Conservation (phyloP, 371 early-diverging fungal species). For the Lichtheimia hyalospora region DNA sequence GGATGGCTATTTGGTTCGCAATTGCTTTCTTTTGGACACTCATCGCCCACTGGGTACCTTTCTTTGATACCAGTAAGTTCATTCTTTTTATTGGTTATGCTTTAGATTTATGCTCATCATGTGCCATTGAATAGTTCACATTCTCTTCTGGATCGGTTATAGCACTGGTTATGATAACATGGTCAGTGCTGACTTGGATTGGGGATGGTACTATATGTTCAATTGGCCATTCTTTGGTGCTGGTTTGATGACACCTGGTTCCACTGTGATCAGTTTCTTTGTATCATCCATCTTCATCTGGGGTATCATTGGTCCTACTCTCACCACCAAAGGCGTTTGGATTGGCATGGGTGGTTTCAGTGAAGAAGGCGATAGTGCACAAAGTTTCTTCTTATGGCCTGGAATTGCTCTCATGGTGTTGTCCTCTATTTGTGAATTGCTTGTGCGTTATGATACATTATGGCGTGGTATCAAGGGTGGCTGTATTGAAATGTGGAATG, state of each 20-base stretch:
- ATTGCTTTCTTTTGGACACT: constrained; percentile 47
- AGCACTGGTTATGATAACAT: constrained; percentile 41
- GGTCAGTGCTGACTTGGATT: constrained; percentile 53
- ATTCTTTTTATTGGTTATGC: not conserved
- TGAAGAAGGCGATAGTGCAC: constrained; percentile 33
- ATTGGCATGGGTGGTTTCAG: constrained; percentile 36
- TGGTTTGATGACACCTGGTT: constrained; percentile 65
- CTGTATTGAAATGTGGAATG: not conserved
- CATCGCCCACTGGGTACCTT: constrained; percentile 61
- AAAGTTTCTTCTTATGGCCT: constrained; percentile 70
- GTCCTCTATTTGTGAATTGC: constrained; percentile 65
- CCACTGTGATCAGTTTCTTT: constrained; percentile 61
- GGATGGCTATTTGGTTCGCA: constrained; percentile 53
- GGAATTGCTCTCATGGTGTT: constrained; percentile 75
- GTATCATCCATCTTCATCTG: constrained; percentile 55
- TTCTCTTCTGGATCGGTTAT: constrained; percentile 60
- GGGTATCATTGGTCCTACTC: constrained; percentile 49
- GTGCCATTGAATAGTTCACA: constrained; percentile 33
- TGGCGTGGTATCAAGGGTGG: constrained; percentile 51
- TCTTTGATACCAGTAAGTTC: constrained; percentile 45
- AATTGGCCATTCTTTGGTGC: constrained; percentile 72
- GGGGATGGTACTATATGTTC: constrained; percentile 59
- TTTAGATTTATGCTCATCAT: not conserved
- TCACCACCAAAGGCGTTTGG: constrained; percentile 44
- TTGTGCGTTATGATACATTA: constrained; percentile 54